phyloP scores from a whole-genome alignment of 208 protist species.

The Trypanosomatidae sp. region DNA sequence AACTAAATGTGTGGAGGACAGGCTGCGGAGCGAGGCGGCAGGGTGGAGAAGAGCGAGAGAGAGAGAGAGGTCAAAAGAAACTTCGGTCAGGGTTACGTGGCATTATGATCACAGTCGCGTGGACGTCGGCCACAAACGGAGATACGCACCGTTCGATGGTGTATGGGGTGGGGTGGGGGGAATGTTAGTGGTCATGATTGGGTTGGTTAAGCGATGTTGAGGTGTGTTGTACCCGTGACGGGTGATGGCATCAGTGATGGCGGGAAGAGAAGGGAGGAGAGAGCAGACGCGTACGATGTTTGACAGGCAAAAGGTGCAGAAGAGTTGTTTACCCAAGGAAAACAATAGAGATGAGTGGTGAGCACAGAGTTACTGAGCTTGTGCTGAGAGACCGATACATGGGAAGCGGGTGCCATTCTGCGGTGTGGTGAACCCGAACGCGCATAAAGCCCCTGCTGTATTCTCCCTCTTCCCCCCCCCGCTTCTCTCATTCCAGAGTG shows the following conservation, averaged over 20 bases:
- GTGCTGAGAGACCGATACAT: neutral
- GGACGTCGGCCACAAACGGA: too few species aligned
- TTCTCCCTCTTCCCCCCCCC: neutral
- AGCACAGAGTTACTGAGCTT: neutral
- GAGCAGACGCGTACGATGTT: neutral
- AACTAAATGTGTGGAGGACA: neutral
- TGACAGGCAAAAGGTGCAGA: neutral
- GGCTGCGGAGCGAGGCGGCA: neutral
- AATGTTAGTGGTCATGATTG: neutral
- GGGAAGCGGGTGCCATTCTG: neutral
- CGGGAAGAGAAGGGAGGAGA: neutral
- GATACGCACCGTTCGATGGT: neutral
- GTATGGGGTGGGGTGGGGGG: neutral
- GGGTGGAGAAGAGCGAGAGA: neutral
- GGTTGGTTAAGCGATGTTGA: neutral
- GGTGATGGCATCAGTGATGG: neutral
- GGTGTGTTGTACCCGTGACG: neutral
- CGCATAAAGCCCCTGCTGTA: neutral
- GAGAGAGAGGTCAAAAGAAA: neutral
- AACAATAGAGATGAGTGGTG: neutral
- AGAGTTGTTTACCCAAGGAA: neutral
- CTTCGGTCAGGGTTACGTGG: neutral
- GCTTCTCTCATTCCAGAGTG: neutral
- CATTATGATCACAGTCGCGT: neutral
- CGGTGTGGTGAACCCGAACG: neutral